Evolutionary conservation across 495 filamentous ascomycete species (phyloP), one percentile per base, ranked within the genome.

Genomic region (Lepidopterella palustris): DNA sequence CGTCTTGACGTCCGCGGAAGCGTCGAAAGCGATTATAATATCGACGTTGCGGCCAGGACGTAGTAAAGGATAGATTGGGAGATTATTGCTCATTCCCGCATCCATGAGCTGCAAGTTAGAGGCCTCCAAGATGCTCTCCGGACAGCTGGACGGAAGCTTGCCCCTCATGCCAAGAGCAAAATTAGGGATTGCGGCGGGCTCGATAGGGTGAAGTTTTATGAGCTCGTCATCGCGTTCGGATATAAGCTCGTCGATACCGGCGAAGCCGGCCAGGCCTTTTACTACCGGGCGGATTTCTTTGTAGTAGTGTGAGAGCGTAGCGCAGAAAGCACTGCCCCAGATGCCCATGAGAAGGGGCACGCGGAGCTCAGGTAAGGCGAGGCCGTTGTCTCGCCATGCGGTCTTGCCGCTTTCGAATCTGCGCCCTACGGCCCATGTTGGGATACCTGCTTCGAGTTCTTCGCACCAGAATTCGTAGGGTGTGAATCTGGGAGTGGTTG

Each of bases 391-490:
- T 2, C 78, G 74, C 27, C 82, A 78, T n/a, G 84, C 71, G 54
- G 87, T 86, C 29, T 70, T 67, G 42, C 93, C 93, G 50, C 80
- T 78, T 28, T 87, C 69, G 72, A 96, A 98, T 48, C 83, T 82
- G 45, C 93, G 79, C 21, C 93, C 93, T 58, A 98, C 74, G 6
- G 90, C 87, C 91, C 92, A 98, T 0, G 88, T 95, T 0, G 93
- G 93, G 59, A 98, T 97, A 11, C 93, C 92, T 18, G 92, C 92
- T 50, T 78, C 77, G 28, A 88, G 84, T 61, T 97, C 93, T 70
- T 98, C 93, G 68, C 90, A 96, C 72, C 90, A 97, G 64, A 98
- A 85, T 72, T 98, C 93, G 64, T 95, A 98, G 0, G 93, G 93
- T 0, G 90, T 95, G 58, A 92, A 84, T 62, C 63, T 68, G 45